Evolutionary conservation across 441 rosid species (phyloP), one percentile per base, ranked within the genome.

Genomic region (Gossypium gossypioides): DNA sequence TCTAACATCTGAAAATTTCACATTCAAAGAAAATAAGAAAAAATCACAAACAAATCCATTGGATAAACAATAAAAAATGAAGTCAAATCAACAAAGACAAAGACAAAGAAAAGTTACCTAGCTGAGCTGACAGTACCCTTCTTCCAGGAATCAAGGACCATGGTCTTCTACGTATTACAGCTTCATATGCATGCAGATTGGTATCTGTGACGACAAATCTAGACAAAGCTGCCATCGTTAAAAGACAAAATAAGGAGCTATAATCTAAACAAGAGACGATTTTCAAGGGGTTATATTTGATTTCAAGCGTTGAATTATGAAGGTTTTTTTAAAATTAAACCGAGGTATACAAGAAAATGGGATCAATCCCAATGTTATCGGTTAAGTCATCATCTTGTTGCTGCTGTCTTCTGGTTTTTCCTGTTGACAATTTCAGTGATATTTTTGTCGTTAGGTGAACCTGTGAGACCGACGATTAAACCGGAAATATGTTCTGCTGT

Each of bases 141-240:
- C 83, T 74, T 22, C 82, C 18, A 52, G 73, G 69, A 69, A 81
- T 71, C 72, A 74, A 74, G 72, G 78, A 7, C 46, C 22, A 64
- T 22, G 83, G 73, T 15, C 72, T 57, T 13, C 72, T 57, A 65
- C 60, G 63, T 65, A 73, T 25, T 71, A 48, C 19, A 48, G 84
- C 79, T 34, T 73, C 75, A 52, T 24, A 61, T n/a, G 79, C 56
- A 65, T 76, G 83, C 1, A 84, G 77, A 27, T 73, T 84, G 72
- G 81, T 79, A 63, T 88, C 89, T 73, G 80, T 81, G 58, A 80
- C 79, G 40, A 83, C 72, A 72, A 87, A 27, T 81, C 88, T 81
- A 19, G 92, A 90, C 63, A 86, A 82, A 51, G 96, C 86, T 6
- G 89, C 90, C 98, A 91, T 88, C 61, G 29, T 64, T 46, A 72